phyloP scores from a whole-genome alignment of 2,329 filamentous ascomycete species.

The Talaromyces sp. region DNA sequence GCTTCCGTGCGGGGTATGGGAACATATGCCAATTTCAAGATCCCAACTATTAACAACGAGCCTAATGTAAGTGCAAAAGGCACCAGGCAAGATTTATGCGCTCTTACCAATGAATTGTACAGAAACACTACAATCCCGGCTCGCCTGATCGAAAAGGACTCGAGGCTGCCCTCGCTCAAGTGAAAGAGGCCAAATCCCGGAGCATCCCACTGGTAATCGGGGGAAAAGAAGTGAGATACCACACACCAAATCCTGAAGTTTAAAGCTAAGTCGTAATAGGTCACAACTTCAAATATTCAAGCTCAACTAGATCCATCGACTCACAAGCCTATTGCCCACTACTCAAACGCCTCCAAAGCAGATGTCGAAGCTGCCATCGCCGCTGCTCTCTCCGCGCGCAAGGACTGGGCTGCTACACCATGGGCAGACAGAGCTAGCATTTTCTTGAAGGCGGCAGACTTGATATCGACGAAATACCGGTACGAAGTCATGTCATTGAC shows the following conservation, averaged over 20 bases:
- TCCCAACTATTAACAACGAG: constrained; percentile 83
- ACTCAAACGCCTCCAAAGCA: constrained; percentile 71
- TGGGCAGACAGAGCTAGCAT: constrained; percentile 88
- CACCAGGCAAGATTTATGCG: neutral
- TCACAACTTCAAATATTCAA: constrained; percentile 26
- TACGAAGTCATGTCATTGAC: constrained; percentile 96
- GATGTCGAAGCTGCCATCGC: constrained; percentile 78
- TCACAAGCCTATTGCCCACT: constrained; percentile 74
- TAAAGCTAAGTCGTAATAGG: constrained; percentile 12
- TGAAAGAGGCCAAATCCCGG: constrained; percentile 65
- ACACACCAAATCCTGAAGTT: neutral
- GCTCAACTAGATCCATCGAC: constrained; percentile 79
- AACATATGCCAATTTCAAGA: constrained; percentile 80
- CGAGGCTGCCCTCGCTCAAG: constrained; percentile 63
- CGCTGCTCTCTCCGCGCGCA: constrained; percentile 77
- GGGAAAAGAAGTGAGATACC: constrained; percentile 64
- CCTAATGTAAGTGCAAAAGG: constrained; percentile 67
- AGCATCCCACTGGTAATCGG: constrained; percentile 78
- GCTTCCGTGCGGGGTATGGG: constrained; percentile 20
- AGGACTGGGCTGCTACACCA: constrained; percentile 76
- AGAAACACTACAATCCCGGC: constrained; percentile 87
- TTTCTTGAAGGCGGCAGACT: constrained; percentile 92
- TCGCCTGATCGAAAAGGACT: constrained; percentile 74
- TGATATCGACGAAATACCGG: constrained; percentile 86
- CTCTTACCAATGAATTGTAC: constrained; percentile 5